phyloP scores from a whole-genome alignment of 495 filamentous ascomycete species.

The Lophiotrema nucula region DNA sequence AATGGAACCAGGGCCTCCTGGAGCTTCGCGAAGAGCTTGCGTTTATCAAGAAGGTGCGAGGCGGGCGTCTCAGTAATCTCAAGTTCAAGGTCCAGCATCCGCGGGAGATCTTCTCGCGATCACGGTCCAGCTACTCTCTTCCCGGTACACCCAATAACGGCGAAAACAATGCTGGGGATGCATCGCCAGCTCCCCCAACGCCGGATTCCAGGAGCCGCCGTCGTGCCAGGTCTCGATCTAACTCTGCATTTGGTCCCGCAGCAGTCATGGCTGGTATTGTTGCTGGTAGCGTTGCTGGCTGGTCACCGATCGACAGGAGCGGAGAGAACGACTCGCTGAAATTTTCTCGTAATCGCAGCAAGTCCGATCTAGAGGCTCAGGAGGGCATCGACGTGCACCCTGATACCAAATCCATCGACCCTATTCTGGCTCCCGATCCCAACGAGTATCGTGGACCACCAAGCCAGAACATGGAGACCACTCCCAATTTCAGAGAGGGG shows the following conservation, averaged over 20 bases:
- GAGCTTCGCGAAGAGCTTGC: constrained; percentile 44
- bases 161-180: constrained; percentile 50
- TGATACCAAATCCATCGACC: constrained; percentile 55
- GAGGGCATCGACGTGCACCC: constrained; percentile 60
- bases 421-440: constrained; percentile 48
- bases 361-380: constrained; percentile 50
- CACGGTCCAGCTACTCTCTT: constrained; percentile 59
- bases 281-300: constrained; percentile 81
- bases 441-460: constrained; percentile 50
- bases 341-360: constrained; percentile 47
- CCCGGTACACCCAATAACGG: constrained; percentile 69
- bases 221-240: constrained; percentile 77
- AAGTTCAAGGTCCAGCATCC: constrained; percentile 83
- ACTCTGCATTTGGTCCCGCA: constrained; percentile 79
- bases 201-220: constrained; percentile 71
- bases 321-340: constrained; percentile 53
- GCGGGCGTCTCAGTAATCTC: constrained; percentile 83
- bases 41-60: constrained; percentile 69
- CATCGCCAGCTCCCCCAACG: constrained; percentile 55
- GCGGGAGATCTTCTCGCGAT: constrained; percentile 69
- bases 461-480: constrained; percentile 58
- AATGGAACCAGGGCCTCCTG: constrained; percentile 47
- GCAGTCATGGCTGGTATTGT: constrained; percentile 86
- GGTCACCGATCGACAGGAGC: constrained; percentile 77
- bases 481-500: constrained; percentile 48